Percentiles rank a stretch among this genome's conserved stretches.
Evolutionary conservation across 495 filamentous ascomycete species (phyloP).

Genomic region (Neurospora terricola): DNA sequence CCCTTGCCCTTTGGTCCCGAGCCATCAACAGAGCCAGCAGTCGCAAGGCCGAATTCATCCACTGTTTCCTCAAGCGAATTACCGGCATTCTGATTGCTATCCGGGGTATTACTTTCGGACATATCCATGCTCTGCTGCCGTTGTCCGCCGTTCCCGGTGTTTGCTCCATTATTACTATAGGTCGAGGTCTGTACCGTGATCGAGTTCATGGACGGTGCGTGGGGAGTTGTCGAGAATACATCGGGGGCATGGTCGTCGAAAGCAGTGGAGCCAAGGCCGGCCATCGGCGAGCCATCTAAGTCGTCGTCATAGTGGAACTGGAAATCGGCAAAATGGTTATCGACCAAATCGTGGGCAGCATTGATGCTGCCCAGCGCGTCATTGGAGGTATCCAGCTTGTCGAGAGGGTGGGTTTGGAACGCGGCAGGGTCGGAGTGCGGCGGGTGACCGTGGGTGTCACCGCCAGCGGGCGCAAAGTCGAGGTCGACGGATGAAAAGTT

Average conservation of each 20-base stretch:
- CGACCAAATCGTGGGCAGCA: slow-evolving; percentile 22
- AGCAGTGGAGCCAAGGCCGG: slow-evolving; percentile 15
- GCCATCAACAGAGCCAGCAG: slow-evolving; percentile 34
- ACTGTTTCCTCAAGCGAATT: slow-evolving; percentile 39
- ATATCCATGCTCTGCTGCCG: slow-evolving; percentile 27
- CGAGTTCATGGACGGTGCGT: slow-evolving; percentile 23
- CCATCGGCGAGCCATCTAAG: slow-evolving; percentile 31
- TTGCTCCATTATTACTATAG: slow-evolving; percentile 3
- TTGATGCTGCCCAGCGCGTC: slow-evolving; percentile 21
- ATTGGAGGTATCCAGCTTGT: slow-evolving; percentile 20
- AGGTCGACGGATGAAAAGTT: slow-evolving; percentile 18
- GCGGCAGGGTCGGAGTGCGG: slow-evolving; percentile 14
- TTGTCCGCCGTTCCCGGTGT: slow-evolving; percentile 8
- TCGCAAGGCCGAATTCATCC: slow-evolving; percentile 44
- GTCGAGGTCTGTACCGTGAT: slow-evolving; percentile 22
- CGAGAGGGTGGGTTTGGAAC: slow-evolving; percentile 10
- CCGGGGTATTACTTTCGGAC: slow-evolving; percentile 39
- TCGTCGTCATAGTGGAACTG: slow-evolving; percentile 34
- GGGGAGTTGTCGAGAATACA: slow-evolving; percentile 24
- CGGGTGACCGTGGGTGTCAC: slow-evolving; percentile 12
- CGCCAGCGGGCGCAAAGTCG: slow-evolving; percentile 17
- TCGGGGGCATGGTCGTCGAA: slow-evolving; percentile 33
- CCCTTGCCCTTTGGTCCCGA: slow-evolving; percentile 42
- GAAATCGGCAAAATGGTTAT: slow-evolving; percentile 35
- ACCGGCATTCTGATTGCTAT: slow-evolving; percentile 34